Base-by-base conservation (phyloP, 2,329 filamentous ascomycete genomes). In the Colletotrichum caudatum region DNA sequence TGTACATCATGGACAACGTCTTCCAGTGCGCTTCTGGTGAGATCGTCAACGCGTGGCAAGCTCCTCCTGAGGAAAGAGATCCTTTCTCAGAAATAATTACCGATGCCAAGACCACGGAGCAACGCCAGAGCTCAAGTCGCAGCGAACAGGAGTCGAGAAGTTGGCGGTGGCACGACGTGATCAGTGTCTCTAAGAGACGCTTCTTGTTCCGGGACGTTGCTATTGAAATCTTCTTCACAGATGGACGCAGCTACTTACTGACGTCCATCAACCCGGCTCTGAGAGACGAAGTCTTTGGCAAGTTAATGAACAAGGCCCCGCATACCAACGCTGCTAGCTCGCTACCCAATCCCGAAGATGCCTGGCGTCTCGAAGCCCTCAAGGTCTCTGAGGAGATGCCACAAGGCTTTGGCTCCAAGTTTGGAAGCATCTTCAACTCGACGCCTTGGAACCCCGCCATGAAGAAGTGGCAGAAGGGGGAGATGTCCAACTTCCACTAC, bases 401-500 rank as follows among this genome's bases (percentile, higher is more conserved):
- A 0, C 86, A 89, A 75, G 86, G 87, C 1, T 87, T 99, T 48
- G 94, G 95, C 0, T 94, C 93, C 18, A 95, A 95, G 77, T 95
- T 98, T 76, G 94, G 94, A 29, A 97, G 91, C 74, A 93, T 98
- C 16, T 98, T 99, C 84, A 94, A 94, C 74, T 89, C 94, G 29
- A 91, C 90, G 0, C 89, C 93, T 0, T 93, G 92, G 80, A 95
- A 94, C 75, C 93, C 95, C 12, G 91, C 94, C 11, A 97, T 96
- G 77, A 92, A 92, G 74, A 92, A 91, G 79, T 99, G 96, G 96
- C 89, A 96, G 71, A 92, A 91, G 78, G 96, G 97, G 16, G 96
- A 99, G 77, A 94, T 98, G 61, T 98, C 95, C 18, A 99, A 99
- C 80, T 99, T 99, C 77, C 94, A 98, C 81, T 99, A 99, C 78